Base-by-base conservation (phyloP, 1,284 basidiomycete genomes). In the Papiliotrema terrestris region DNA sequence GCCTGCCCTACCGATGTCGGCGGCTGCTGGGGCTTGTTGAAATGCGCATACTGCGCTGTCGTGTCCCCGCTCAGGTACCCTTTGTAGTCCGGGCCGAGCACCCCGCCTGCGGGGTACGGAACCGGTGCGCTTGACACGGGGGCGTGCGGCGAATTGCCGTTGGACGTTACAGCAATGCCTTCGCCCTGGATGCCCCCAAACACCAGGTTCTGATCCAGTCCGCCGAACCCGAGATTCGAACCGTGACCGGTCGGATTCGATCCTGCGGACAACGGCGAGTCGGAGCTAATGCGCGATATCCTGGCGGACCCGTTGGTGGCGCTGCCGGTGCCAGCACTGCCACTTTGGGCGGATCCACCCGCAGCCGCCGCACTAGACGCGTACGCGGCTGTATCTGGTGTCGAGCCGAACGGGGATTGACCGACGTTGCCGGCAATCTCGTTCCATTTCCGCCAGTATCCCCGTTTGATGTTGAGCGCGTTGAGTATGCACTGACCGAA, bases 381-480 rank as follows among this genome's bases (percentile, higher is more conserved):
- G 25, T 48, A 39, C 14, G 32, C 38, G 25, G 45, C 52, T 2
- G 54, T 45, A 14, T 66, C 67, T 11, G 67, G 67, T 19, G 67
- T 67, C 13, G 63, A 63, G 2, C 54, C 58, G 46, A 68, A 63
- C 0, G 68, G 68, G 19, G 68, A 67, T 3, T 55, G 37, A 15
- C 62, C 65, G 11, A 53, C 43, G 5, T 37, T 41, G 25, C 37
- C 47, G n/a, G 53, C 5, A 36, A 25, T 39, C 25, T 20, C 20
- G 3, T 26, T 35, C 15, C 49, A 15, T 25, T 62, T 43, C 22
- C 59, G 51, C 73, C 73, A 75, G 61, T 59, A 75, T 1, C 73
- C 73, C 49, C 73, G 57, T 54, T 75, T 75, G 61, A 75, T 63
- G 51, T 73, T 72, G 20, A 75, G 61, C 19, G 73, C 72, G 50